Evolutionary conservation across 306 rosid species (phyloP).

Genomic region (Styphnolobium japonicum): DNA sequence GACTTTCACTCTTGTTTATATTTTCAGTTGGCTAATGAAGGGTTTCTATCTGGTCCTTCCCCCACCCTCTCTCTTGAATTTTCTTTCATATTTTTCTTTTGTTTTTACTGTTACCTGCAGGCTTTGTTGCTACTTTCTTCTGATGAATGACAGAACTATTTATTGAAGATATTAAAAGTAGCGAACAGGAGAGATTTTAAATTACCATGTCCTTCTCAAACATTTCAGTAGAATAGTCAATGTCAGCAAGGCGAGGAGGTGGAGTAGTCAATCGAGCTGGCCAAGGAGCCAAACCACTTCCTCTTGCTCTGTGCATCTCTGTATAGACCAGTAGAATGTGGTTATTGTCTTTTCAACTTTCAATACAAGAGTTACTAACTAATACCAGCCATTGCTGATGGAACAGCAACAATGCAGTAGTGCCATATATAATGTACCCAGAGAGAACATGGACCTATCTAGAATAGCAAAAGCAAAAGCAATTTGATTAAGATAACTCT

Average conservation of each 20-base stretch:
- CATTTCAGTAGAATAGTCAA: conserved; percentile 58
- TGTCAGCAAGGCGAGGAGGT: conserved; percentile 80
- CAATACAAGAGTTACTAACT: not conserved
- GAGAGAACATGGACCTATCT: not conserved
- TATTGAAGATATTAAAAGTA: not conserved
- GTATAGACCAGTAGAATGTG: conserved; percentile 30
- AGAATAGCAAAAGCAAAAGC: not conserved
- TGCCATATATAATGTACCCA: not conserved
- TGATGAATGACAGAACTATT: not conserved
- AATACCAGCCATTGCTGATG: not conserved
- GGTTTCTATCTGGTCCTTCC: not conserved
- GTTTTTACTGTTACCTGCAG: not conserved
- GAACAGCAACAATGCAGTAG: not conserved
- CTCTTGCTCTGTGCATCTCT: conserved; percentile 61
- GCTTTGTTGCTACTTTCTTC: not conserved
- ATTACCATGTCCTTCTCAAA: conserved; percentile 70
- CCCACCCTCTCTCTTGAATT: not conserved
- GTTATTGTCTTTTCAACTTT: not conserved
- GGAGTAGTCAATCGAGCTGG: conserved; percentile 68
- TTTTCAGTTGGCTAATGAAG: not conserved
- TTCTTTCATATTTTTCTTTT: not conserved
- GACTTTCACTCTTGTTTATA: too few species aligned
- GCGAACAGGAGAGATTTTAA: not conserved
- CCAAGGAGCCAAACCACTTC: conserved; percentile 83
- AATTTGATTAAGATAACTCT: not conserved